Evolutionary conservation across 2,329 filamentous ascomycete species (phyloP), one percentile per base, ranked within the genome.

Genomic region (Aspergillus sp.): DNA sequence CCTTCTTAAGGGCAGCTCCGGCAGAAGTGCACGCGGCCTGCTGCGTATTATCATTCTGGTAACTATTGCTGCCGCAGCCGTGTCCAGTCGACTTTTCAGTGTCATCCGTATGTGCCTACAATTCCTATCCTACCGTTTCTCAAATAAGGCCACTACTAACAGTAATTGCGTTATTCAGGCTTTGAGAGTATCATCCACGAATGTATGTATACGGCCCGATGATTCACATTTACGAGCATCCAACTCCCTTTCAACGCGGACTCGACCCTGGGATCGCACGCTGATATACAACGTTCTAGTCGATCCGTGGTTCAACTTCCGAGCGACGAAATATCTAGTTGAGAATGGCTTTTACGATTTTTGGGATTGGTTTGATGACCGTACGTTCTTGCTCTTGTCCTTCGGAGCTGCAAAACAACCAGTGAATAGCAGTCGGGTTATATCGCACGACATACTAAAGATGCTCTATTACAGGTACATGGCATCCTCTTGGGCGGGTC

Each of bases 141-240:
- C 21, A 8, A 17, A 15, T 31, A 33, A 25, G 8, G 3, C 35
- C 11, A 4, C 6, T 35, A 8, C 43, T 56, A 37, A 37, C 23
- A 19, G 35, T 48, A 19, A 55, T 35, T 19, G 6, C 21, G 40
- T 25, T 27, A 55, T 61, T 55, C 60, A 93, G 90, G 90, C 67
- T 99, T 99, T 74, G 95, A 99, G 81, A 96, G 91, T 80, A 99
- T 99, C 73, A 99, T 99, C 72, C 95, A 99, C 84, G 95, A 99
- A 84, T 99, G 95, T 97, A 76, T 78, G 92, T 89, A 63, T 55
- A 58, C 43, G 51, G 48, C 46, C 57, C 60, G 23, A 15, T 11
- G 6, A 44, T 55, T 43, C 17, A 23, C 35, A 21, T 8, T 35
- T 39, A 39, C 35, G 40, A 37, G 25, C 40, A 35, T 33, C 15